phyloP scores from a whole-genome alignment of 106 monocot species.

The Chionographis japonica region DNA sequence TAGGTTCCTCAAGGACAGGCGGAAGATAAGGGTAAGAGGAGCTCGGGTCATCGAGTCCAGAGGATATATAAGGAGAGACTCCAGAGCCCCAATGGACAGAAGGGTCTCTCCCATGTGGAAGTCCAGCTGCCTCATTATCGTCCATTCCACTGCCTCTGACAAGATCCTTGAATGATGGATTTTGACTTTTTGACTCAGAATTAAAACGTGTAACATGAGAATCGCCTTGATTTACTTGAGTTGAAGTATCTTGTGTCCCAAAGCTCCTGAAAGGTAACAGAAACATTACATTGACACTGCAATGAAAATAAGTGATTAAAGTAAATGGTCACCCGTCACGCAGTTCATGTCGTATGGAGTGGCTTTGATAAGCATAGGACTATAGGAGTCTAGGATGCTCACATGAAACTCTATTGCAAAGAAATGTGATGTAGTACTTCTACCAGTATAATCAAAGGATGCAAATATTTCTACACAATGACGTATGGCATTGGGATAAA shows the following conservation, averaged over 20 bases:
- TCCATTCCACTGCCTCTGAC: conserved; percentile 31
- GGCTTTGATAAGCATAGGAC: too few species aligned
- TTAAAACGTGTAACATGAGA: conserved; percentile 32
- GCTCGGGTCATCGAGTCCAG: conserved; percentile 55
- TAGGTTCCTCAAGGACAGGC: conserved; percentile 85
- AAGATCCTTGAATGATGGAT: conserved; percentile 45
- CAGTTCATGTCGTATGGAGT: too few species aligned
- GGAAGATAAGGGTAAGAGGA: conserved; percentile 75
- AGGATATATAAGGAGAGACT: conserved; percentile 40
- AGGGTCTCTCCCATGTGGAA: conserved; percentile 31
- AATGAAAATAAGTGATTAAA: too few species aligned
- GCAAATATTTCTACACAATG: too few species aligned
- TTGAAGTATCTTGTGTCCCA: conserved; percentile 26
- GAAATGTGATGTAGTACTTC: too few species aligned
- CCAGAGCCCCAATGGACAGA: conserved; percentile 42
- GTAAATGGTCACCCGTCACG: too few species aligned
- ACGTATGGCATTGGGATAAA: too few species aligned
- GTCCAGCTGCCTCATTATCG: conserved; percentile 31
- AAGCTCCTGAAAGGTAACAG: conserved; percentile 33
- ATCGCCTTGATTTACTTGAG: conserved; percentile 38
- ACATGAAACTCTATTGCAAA: too few species aligned
- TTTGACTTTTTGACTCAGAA: conserved; percentile 42
- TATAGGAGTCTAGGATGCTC: too few species aligned
- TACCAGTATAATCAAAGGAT: too few species aligned
- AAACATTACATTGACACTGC: neutral